Base-by-base conservation (phyloP, 805 yeast genomes). In the Grigorovia yakushimaensis region DNA sequence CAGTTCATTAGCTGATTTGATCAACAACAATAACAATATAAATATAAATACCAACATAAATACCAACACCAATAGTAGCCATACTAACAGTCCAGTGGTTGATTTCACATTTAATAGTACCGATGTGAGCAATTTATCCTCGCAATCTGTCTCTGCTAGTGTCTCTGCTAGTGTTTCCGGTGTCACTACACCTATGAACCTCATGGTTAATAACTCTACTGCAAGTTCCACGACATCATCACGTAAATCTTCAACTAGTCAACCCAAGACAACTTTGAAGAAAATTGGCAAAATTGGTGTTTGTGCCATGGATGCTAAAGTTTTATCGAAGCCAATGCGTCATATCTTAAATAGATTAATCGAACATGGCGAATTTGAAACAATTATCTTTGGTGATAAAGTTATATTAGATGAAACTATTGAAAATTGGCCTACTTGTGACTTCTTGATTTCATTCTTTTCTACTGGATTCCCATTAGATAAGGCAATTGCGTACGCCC, bases 401-500 rank as follows among this genome's bases (percentile, higher is more conserved):
- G 97, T 88, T 21, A 91, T 93, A 45, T 68, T 93, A 47, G 98
- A 93, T 66, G 98, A 94, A 68, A 70, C 76, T 15, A 78, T 93
- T 49, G 98, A 93, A 68, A 88, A 88, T 63, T 93, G 99, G 99
- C 99, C 99, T 37, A 88, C 96, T 36, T 93, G 98, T 70, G 99
- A 93, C 64, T 93, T 88, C 59, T 72, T 93, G 52, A 86, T 93
- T 51, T 82, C 91, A 54, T 93, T 93, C 66, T 93, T 93, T 65
- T 85, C 95, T n/a, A 78, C 81, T 27, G 99, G 99, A 0, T 93
- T 93, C 68, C 99, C 99, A 0, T 72, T 93, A 41, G 95, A 91
- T 56, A 93, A 93, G 65, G 99, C 98, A 2, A 91, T 93, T 49
- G 75, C 81, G 20, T 93, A 93, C 59, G 96, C 81, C 38, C 82